These are phyloP conservation scores for Pichia nanzhaoensis DNA, from an alignment of 805 yeast species.

Conservation along the genomic window DNA sequence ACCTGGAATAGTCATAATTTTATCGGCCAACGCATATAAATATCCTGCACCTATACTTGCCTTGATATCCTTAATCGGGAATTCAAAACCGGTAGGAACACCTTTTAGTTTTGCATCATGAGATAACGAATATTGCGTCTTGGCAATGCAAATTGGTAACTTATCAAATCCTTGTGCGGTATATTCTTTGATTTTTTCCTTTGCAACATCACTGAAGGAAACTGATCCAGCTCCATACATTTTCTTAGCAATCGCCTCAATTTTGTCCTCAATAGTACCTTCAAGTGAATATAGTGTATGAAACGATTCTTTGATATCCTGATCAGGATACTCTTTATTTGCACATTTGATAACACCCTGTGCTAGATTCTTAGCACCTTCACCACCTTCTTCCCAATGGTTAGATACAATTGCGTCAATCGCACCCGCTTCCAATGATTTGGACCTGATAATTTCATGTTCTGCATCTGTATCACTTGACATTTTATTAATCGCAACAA, in stretches of 20 bases:
- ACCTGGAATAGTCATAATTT: slow-evolving; percentile 96
- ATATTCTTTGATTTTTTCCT: slow-evolving; percentile 72
- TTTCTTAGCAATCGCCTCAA: slow-evolving; percentile 68
- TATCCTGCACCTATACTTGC: slow-evolving; percentile 96
- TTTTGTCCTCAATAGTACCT: slow-evolving; percentile 68
- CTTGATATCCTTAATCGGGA: slow-evolving; percentile 92
- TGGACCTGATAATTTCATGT: slow-evolving; percentile 69
- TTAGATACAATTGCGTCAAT: slow-evolving; percentile 81
- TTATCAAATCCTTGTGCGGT: slow-evolving; percentile 83
- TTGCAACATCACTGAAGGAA: slow-evolving; percentile 77
- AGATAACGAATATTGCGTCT: slow-evolving; percentile 93
- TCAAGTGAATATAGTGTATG: slow-evolving; percentile 65
- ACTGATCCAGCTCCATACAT: slow-evolving; percentile 92
- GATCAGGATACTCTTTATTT: slow-evolving; percentile 32
- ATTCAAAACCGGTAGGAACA: slow-evolving; percentile 88
- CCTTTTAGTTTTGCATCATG: slow-evolving; percentile 92
- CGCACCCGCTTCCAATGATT: slow-evolving; percentile 89
- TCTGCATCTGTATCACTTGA: slow-evolving; percentile 77
- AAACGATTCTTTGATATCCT: slow-evolving; percentile 37
- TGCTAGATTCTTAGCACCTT: slow-evolving; percentile 81
- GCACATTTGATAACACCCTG: slow-evolving; percentile 74
- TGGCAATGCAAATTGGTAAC: slow-evolving; percentile 93
- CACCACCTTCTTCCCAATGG: slow-evolving; percentile 96
- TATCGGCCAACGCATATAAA: slow-evolving; percentile 92
- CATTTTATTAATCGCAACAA: slow-evolving; percentile 89